Percentiles rank a stretch among this genome's conserved stretches.
Evolutionary conservation across 2,329 filamentous ascomycete genomes (phyloP).

Genomic region (Rutstroemia sydowiana): DNA sequence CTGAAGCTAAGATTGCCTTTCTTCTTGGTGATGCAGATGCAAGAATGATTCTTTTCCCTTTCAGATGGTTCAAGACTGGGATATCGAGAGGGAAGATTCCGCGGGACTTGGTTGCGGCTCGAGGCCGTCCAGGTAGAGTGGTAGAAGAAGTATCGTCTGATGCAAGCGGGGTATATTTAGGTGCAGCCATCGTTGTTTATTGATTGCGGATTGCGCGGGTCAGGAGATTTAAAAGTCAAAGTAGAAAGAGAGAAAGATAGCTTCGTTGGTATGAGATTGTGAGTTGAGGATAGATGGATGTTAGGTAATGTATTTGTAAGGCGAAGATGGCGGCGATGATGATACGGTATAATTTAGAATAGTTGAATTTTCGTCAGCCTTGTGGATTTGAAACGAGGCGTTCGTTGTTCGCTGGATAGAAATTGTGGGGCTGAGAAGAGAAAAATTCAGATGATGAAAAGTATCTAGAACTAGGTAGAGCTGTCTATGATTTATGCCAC

Average conservation of each 20-base stretch:
- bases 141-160: constrained; percentile 22
- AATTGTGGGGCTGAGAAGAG: neutral
- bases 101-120: constrained; percentile 15
- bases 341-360: neutral
- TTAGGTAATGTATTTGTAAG: neutral
- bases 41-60: constrained; percentile 75
- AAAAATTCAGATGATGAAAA: no score
- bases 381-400: constrained; percentile 1
- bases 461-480: no score
- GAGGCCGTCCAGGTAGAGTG: constrained; percentile 17
- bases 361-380: neutral
- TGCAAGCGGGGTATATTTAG: neutral
- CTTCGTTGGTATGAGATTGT: neutral
- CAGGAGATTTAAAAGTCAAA: no score
- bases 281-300: neutral
- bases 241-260: no score
- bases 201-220: neutral
- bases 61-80: constrained; percentile 69
- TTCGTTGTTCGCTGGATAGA: neutral
- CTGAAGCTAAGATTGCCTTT: constrained; percentile 70
- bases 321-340: neutral
- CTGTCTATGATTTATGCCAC: no score
- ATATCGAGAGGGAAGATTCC: constrained; percentile 65
- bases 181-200: neutral
- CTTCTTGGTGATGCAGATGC: constrained; percentile 84